phyloP scores from a whole-genome alignment of 176 grass and related monocot genomes.

The Typha latifolia region DNA sequence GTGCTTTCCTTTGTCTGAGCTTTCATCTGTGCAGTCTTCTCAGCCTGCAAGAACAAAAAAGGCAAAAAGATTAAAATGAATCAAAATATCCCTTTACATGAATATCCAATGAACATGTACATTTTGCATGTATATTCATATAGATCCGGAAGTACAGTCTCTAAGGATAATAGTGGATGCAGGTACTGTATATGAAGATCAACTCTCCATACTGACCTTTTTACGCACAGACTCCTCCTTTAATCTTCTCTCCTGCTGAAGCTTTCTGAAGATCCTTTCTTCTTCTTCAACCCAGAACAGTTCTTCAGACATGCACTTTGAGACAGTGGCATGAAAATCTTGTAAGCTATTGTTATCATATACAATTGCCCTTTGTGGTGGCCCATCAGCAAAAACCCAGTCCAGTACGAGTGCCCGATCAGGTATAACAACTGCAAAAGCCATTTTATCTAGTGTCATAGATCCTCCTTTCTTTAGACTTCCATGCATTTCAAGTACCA shows the following conservation, averaged over 20 bases:
- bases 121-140: not conserved
- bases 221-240: constrained; percentile 39
- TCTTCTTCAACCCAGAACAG: constrained; percentile 81
- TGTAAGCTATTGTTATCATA: constrained; percentile 72
- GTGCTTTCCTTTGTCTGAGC: constrained; percentile 73
- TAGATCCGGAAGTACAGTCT: too few species aligned
- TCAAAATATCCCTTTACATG: not conserved
- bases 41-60: constrained; percentile 44
- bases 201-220: constrained; percentile 44
- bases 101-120: not conserved
- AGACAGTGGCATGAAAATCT: constrained; percentile 84
- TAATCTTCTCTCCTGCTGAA: constrained; percentile 66
- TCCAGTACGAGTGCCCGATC: constrained; percentile 55
- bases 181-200: not conserved
- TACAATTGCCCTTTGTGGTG: constrained; percentile 49
- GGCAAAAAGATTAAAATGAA: constrained; percentile 10
- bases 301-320: constrained; percentile 44
- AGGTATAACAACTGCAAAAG: constrained; percentile 53
- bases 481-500: too few species aligned
- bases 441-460: not conserved
- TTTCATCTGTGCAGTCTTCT: constrained; percentile 58
- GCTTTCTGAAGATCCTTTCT: constrained; percentile 48
- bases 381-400: constrained; percentile 82
- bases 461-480: too few species aligned
- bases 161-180: not conserved